Conservation (phyloP, 106 monocot genomes). For the Dioscorea alata region DNA sequence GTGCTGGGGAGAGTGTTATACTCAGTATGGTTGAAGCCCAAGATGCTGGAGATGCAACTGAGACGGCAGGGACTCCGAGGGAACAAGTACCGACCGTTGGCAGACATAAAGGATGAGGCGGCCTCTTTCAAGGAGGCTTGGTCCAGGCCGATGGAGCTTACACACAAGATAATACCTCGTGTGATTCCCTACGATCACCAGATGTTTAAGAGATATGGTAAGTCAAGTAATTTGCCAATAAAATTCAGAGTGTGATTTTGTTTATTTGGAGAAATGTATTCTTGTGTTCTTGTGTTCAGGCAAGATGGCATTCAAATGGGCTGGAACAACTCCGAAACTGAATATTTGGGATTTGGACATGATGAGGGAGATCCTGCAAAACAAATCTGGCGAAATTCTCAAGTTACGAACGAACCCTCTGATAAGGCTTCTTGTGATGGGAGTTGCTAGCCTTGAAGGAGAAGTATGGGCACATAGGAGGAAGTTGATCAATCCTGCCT, state of each 20-base stretch:
- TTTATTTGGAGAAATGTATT: too few relatives aligned
- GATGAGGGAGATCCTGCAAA: constrained; percentile 30
- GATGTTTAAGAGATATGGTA: constrained; percentile 32
- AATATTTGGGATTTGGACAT: constrained; percentile 29
- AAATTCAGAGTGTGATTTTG: too few relatives aligned
- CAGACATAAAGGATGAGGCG: neutral
- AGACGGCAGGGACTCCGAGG: neutral
- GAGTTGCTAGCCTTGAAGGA: constrained; percentile 29
- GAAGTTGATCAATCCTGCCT: constrained; percentile 40
- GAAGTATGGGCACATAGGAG: constrained; percentile 49
- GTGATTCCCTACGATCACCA: constrained; percentile 9
- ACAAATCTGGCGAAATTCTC: constrained; percentile 27
- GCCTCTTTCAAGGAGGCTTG: neutral
- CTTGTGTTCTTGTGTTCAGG: too few relatives aligned
- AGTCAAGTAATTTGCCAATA: too few relatives aligned
- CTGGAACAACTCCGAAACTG: constrained; percentile 32
- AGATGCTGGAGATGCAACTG: too few relatives aligned
- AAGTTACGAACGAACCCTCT: constrained; percentile 26
- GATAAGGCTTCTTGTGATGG: constrained; percentile 14
- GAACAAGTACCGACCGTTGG: neutral
- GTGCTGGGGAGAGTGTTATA: too few relatives aligned
- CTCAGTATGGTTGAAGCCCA: too few relatives aligned
- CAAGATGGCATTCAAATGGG: constrained; percentile 14
- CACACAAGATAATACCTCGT: constrained; percentile 21
- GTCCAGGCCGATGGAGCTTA: constrained; percentile 26